These are phyloP conservation scores for Crepidotus sp. DNA, from an alignment of 1,284 basidiomycete genomes.

Conservation along the genomic window DNA sequence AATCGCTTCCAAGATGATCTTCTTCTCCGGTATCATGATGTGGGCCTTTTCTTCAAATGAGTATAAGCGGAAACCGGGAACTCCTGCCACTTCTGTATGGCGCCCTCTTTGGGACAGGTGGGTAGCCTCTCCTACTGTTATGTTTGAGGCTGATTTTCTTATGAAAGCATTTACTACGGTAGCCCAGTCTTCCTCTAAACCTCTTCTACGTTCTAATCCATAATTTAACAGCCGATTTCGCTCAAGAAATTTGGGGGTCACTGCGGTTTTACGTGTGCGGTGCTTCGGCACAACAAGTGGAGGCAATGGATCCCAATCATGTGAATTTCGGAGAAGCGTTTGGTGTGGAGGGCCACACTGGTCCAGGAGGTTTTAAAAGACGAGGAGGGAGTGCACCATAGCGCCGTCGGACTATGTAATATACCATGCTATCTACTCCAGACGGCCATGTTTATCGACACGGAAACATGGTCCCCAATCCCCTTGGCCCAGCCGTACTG, in stretches of 20 bases:
- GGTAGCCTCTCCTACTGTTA: conserved; percentile 18
- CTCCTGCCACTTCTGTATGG: conserved; percentile 44
- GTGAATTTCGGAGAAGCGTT: conserved; percentile 45
- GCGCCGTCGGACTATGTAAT: no score
- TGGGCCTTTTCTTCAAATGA: conserved; percentile 74
- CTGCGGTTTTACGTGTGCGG: conserved; percentile 38
- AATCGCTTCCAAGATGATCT: conserved; percentile 53
- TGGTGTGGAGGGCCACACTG: conserved; percentile 25
- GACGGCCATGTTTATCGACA: no score
- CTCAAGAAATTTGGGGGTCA: conserved; percentile 52
- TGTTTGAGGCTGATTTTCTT: background rate
- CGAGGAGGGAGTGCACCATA: no score
- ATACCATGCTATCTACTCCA: no score
- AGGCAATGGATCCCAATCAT: conserved; percentile 17
- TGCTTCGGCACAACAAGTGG: conserved; percentile 26
- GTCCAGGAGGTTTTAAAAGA: no score
- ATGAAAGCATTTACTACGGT: conserved; percentile 62
- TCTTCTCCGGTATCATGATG: conserved; percentile 69
- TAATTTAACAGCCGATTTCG: conserved; percentile 46
- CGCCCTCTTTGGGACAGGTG: conserved; percentile 68
- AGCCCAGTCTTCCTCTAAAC: conserved; percentile 20
- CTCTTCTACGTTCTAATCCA: conserved; percentile 2
- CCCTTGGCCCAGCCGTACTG: no score
- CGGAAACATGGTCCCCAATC: no score
- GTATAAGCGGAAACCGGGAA: conserved; percentile 38